phyloP scores from a whole-genome alignment of 1,284 basidiomycete species.

The Sparassis latifolia region DNA sequence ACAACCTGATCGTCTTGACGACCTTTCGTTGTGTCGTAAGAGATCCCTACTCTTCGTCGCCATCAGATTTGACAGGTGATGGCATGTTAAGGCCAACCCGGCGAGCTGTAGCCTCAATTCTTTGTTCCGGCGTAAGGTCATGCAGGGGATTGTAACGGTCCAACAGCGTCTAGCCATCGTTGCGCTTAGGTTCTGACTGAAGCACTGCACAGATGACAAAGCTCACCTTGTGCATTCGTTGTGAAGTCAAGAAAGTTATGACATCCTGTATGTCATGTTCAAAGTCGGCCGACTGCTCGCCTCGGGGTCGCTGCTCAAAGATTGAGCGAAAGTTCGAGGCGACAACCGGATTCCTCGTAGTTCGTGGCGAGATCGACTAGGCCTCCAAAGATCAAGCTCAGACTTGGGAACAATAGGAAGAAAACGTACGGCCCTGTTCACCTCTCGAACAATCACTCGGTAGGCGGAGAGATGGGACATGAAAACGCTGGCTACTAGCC shows the following conservation, averaged over 20 bases:
- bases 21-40: too few species aligned
- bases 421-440: slow-evolving; percentile 34
- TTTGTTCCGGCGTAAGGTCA: slow-evolving; percentile 73
- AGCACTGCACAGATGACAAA: neutral
- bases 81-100: slow-evolving; percentile 83
- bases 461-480: slow-evolving; percentile 18
- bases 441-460: slow-evolving; percentile 37
- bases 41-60: slow-evolving; percentile 11
- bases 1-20: too few species aligned
- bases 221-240: slow-evolving; percentile 51
- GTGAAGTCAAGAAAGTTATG: slow-evolving; percentile 66
- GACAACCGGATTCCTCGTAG: slow-evolving; percentile 39
- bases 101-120: slow-evolving; percentile 77
- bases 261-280: slow-evolving; percentile 56
- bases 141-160: slow-evolving; percentile 84
- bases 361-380: slow-evolving; percentile 40
- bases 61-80: slow-evolving; percentile 11
- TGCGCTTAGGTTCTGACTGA: neutral
- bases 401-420: slow-evolving; percentile 1
- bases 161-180: slow-evolving; percentile 50
- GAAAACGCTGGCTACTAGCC: too few species aligned
- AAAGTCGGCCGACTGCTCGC: slow-evolving; percentile 24
- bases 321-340: slow-evolving; percentile 51
- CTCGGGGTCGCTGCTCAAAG: slow-evolving; percentile 36
- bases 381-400: slow-evolving; percentile 8